phyloP scores from a whole-genome alignment of 352 stramenopile genomes.

The Phytophthora pini region DNA sequence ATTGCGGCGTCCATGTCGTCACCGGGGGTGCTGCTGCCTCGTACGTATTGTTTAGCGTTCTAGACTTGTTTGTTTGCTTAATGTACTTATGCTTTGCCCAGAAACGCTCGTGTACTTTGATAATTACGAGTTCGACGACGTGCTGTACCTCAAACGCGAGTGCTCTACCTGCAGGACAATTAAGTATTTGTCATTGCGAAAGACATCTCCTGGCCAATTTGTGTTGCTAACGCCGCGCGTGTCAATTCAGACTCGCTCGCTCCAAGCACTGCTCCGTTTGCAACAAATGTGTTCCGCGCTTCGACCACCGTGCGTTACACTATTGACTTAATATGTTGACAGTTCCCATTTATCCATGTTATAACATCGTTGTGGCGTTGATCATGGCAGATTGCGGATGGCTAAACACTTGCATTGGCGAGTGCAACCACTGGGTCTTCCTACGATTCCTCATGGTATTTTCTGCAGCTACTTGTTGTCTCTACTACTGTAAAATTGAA shows the following conservation, averaged over 20 bases:
- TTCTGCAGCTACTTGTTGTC: too few species aligned
- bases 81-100: conserved; percentile 9
- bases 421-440: conserved; percentile 65
- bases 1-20: conserved; percentile 49
- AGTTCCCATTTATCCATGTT: neutral
- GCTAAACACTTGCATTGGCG: conserved; percentile 73
- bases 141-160: conserved; percentile 44
- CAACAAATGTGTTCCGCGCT: conserved; percentile 68
- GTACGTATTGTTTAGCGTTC: conserved; percentile 31
- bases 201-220: conserved; percentile 1
- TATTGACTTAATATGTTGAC: neutral
- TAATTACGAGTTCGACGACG: conserved; percentile 59
- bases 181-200: conserved; percentile 37
- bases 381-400: conserved; percentile 51
- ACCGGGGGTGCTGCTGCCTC: conserved; percentile 48
- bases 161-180: conserved; percentile 56
- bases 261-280: conserved; percentile 77
- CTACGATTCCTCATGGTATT: conserved; percentile 60
- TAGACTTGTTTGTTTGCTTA: neutral
- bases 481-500: neutral
- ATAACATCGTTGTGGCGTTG: neutral
- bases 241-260: conserved; percentile 46
- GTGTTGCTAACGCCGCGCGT: conserved; percentile 8
- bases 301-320: conserved; percentile 59
- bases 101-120: conserved; percentile 58